These are phyloP conservation scores for Pythium insidiosum DNA, from an alignment of 352 stramenopile genomes.

Conservation along the genomic window DNA sequence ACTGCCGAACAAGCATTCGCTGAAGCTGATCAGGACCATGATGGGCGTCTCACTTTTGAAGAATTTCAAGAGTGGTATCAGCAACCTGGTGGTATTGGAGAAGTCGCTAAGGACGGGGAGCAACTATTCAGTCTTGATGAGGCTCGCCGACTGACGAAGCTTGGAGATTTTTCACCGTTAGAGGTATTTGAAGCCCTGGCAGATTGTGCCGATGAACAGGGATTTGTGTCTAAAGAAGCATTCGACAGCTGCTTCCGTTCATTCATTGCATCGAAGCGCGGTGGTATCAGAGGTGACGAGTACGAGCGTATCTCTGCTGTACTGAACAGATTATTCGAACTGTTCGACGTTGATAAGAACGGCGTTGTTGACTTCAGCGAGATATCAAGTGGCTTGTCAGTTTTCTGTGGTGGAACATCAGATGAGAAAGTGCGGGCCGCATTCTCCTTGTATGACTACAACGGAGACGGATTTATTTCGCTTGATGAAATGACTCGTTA, in stretches of 20 bases:
- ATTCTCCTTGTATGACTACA: slow-evolving; percentile 80
- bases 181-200: slow-evolving; percentile 75
- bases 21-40: slow-evolving; percentile 54
- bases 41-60: slow-evolving; percentile 68
- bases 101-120: slow-evolving; percentile 70
- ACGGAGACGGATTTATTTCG: slow-evolving; percentile 79
- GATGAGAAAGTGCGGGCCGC: slow-evolving; percentile 69
- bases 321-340: slow-evolving; percentile 64
- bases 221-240: slow-evolving; percentile 54
- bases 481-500: no score
- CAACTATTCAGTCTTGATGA: slow-evolving; percentile 70
- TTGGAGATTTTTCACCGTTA: slow-evolving; percentile 61
- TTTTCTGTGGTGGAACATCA: no score
- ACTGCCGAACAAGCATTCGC: slow-evolving; percentile 75
- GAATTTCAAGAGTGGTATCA: slow-evolving; percentile 86
- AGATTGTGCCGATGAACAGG: slow-evolving; percentile 56
- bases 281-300: slow-evolving; percentile 28
- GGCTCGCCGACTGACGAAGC: slow-evolving; percentile 52
- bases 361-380: slow-evolving; percentile 81
- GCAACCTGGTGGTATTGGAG: slow-evolving; percentile 53
- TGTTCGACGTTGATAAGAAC: slow-evolving; percentile 85
- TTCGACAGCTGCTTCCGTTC: slow-evolving; percentile 78
- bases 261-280: slow-evolving; percentile 45
- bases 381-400: slow-evolving; percentile 77
- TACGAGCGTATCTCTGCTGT: slow-evolving; percentile 69